Base-by-base conservation (phyloP, 2,329 filamentous ascomycete genomes). In the Bisporella sp. region DNA sequence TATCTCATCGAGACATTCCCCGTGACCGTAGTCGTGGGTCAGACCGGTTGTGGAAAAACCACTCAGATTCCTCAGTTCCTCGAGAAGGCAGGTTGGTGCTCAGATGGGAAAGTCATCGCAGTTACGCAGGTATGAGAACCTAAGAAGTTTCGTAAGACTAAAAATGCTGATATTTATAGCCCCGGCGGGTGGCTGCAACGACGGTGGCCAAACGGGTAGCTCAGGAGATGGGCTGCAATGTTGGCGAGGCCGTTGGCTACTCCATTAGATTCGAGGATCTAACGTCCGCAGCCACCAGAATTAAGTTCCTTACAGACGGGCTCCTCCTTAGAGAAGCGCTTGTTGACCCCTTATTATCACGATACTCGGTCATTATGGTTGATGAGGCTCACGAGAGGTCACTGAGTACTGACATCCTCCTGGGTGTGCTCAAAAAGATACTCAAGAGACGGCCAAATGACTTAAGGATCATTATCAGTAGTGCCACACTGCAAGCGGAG, bases 321-420 rank as follows among this genome's bases (percentile, higher is more conserved):
- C 75, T 99, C 45, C 77, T 99, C 32, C 81, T 99, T 48, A 77
- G 92, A 61, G 93, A 99, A 69, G 93, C 92, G 31, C 77, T 99
- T 4, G 88, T 96, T 4, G 93, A 99, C 67, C 93, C 93, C 9
- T 71, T 97, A 4, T 71, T 99, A 35, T 93, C 88, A 21, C 80
- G 89, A 8, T 99, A 99, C 66, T 95, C 90, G 0, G 86, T 96
- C 42, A 89, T 99, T 60, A 96, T 99, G 89, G 87, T 99, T 6
- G 93, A 99, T 64, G 92, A 97, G 69, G 93, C 92, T 5, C 93
- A 99, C 65, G 92, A 97, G 69, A 78, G 93, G 48, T 96, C 90
- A 45, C 78, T 97, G 52, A 95, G 89, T 66, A 95, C 91, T 1
- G 93, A 99, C 64, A 81, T 99, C 9, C 74, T 97, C 6, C 77